Evolutionary conservation across 2,329 filamentous ascomycete species (phyloP), one percentile per base, ranked within the genome.

Genomic region (Aspergillus sp.): DNA sequence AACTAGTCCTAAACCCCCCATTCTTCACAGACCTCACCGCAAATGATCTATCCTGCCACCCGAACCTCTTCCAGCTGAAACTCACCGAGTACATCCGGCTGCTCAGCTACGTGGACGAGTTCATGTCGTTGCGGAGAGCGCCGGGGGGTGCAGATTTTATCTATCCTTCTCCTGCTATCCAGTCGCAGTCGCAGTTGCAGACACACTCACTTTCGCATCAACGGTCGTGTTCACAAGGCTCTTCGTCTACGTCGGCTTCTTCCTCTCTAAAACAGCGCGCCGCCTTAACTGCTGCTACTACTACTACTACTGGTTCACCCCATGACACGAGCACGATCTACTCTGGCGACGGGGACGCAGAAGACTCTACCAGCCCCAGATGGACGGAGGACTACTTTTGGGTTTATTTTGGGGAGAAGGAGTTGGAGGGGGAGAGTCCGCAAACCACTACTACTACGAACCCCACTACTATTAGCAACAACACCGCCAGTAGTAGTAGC

Each of bases 81-180:
- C 47, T 61, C 15, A 55, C 56, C 9, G 56, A 61, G 6, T 61
- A 61, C 9, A 52, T 52, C 45, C 44, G 54, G 7, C 25, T 61
- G 9, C 50, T 59, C 0, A 33, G 56, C 4, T 61, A 61, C 17
- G 52, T 61, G 12, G 59, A 61, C 27, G 56, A 61, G 31, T 58
- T 56, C 37, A 49, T 61, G 25, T 59, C 53, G 6, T 48, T 56
- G 12, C 53, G 55, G 33, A 25, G 52, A 7, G 40, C 19, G 6
- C 53, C 56, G 6, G 56, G 47, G 4, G 55, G 9, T 4, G 27
- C 50, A 14, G 37, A 46, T 21, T 19, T 54, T 0, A 35, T 55
- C 4, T 58, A 54, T 23, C 39, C 31, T 11, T 14, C 39, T 19
- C n/a, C 44, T 9, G 3, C n/a, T 43, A 9, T 21, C 11, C n/a